Base-by-base conservation (phyloP, 2,329 filamentous ascomycete genomes). In the Colletotrichum navitas region DNA sequence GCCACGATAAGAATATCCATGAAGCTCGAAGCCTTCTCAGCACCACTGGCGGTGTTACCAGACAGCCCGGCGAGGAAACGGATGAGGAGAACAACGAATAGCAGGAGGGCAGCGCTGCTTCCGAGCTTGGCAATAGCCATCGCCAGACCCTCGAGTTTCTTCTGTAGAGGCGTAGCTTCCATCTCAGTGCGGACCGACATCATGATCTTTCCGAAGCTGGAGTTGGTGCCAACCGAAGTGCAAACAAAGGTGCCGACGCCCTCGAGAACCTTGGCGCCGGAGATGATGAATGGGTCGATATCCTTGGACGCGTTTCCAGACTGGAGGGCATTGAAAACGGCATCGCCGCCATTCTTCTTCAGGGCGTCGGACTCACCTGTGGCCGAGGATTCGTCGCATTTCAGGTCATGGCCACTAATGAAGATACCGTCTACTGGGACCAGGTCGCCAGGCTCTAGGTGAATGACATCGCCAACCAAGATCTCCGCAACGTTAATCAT, bases 41-140 rank as follows among this genome's bases (percentile, higher is more conserved):
- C 84, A 1, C 89, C 82, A 0, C 83, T 81, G 0, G 74, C 78
- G 29, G 75, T 54, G 76, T 88, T 90, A 45, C 82, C 76, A 6
- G 87, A 86, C 10, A 95, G 85, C 21, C 86, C 81, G 43, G 87
- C 91, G 32, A 93, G 83, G 78, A 94, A 95, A 77, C 93, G 91
- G 83, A 95, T 93, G 76, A 95, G 89, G 16, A 95, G 85, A 32
- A 94, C 91, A 63, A 94, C 82, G 78, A 96, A 95, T 26, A 95
- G 85, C 10, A 95, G 81, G 18, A 93, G 80, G 55, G 93, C 93
- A 41, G 93, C 91, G 66, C 89, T 89, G 75, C 91, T 89, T 36
- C 87, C 88, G 41, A 84, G 78, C 74, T 83, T 82, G 0, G 83
- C 82, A 36, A 86, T 85, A 29, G 77, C 79, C 66, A 81, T 79